Evolutionary conservation across 495 filamentous ascomycete species (phyloP).

Genomic region (Penicillium arizonense): DNA sequence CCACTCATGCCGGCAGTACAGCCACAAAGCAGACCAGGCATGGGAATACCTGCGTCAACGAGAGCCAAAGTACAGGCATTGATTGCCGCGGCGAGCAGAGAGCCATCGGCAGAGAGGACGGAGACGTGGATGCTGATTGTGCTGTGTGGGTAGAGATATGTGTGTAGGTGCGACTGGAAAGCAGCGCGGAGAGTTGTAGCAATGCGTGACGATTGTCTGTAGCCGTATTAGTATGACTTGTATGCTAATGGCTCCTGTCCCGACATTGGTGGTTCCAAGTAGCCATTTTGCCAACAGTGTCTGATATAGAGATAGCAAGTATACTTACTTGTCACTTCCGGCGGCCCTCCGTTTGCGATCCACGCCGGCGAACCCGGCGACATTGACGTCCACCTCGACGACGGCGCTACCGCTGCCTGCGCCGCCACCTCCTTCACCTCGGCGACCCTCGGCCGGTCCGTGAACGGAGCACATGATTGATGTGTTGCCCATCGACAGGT

Average conservation of each 20-base stretch:
- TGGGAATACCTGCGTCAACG: constrained; percentile 92
- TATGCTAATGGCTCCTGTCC: neutral
- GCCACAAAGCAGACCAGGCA: constrained; percentile 85
- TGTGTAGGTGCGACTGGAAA: constrained; percentile 72
- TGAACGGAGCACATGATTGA: constrained; percentile 90
- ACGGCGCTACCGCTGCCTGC: constrained; percentile 54
- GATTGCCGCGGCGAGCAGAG: constrained; percentile 81
- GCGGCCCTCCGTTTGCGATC: constrained; percentile 72
- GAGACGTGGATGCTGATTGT: constrained; percentile 80
- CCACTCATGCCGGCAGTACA: constrained; percentile 80
- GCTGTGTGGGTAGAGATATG: constrained; percentile 84
- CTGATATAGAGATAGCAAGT: neutral
- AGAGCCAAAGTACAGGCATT: constrained; percentile 93
- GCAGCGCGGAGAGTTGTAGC: constrained; percentile 69
- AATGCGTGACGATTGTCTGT: constrained; percentile 77
- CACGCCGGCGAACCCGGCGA: constrained; percentile 84
- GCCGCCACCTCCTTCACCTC: constrained; percentile 45
- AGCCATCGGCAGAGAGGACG: constrained; percentile 88
- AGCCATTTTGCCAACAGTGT: too few relatives aligned
- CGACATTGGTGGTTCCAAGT: neutral
- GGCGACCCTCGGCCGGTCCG: constrained; percentile 70
- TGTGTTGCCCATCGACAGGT: constrained; percentile 94
- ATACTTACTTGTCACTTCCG: constrained; percentile 71
- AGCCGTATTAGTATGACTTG: constrained; percentile 15
- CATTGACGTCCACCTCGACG: constrained; percentile 76